Percentiles rank a stretch among this genome's conserved stretches.
Conservation (phyloP, 805 yeast genomes). For the Tetrapisispora phaffii region DNA sequence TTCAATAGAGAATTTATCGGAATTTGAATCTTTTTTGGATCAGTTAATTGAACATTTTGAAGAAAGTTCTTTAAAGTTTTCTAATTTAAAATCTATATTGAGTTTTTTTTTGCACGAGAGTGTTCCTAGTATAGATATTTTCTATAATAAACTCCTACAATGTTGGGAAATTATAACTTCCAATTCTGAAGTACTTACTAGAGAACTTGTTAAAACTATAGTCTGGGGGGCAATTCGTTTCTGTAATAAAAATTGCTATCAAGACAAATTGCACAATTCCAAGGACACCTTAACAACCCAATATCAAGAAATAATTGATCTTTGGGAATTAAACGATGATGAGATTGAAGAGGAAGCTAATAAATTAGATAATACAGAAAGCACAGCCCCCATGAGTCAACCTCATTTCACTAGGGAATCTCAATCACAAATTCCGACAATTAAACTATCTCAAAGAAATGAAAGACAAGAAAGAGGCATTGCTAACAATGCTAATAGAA, state of each 20-base stretch:
- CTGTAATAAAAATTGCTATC: constrained; percentile 6
- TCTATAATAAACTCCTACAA: constrained; percentile 20
- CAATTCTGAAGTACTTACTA: constrained; percentile 12
- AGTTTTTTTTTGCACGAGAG: constrained; percentile 14
- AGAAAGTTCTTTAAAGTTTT: constrained; percentile 15
- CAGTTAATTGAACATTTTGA: constrained; percentile 21
- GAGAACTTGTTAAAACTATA: constrained; percentile 14
- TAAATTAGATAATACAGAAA: not conserved
- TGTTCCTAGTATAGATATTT: constrained; percentile 11
- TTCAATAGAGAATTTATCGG: constrained; percentile 14
- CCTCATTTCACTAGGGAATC: constrained; percentile 13
- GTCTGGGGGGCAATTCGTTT: constrained; percentile 12
- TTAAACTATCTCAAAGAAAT: constrained; percentile 20
- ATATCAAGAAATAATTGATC: constrained; percentile 13
- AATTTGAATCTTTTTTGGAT: constrained; percentile 19
- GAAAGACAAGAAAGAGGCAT: constrained; percentile 3
- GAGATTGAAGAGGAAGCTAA: constrained; percentile 6
- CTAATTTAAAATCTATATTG: constrained; percentile 9
- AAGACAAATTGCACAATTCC: constrained; percentile 3
- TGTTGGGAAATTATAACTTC: constrained; percentile 21
- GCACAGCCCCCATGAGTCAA: constrained; percentile 7
- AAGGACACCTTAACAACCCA: constrained; percentile 7
- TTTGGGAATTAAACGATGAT: constrained; percentile 17
- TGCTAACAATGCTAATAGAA: not conserved
- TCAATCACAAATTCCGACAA: constrained; percentile 25